Evolutionary conservation across 306 rosid species (phyloP).

Genomic region (Cicer cuneatum): DNA sequence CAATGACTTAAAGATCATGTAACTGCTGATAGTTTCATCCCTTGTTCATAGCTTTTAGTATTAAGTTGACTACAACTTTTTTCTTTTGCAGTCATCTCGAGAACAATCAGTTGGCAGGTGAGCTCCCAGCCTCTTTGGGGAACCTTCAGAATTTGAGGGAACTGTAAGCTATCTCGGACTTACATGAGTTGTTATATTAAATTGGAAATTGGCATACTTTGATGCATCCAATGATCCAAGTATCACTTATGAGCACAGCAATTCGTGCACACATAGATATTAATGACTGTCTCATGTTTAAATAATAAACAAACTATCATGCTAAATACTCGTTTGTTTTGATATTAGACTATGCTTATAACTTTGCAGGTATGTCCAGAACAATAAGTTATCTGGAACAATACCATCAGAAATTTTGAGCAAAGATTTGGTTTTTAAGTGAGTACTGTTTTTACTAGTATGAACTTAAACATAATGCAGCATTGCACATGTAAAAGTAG

Average conservation of each 20-base stretch:
- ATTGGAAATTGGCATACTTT: constrained; percentile 19
- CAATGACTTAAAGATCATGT: constrained; percentile 80
- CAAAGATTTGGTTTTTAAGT: constrained; percentile 57
- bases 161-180: constrained; percentile 72
- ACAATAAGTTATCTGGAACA: constrained; percentile 79
- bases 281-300: not conserved
- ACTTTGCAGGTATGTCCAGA: constrained; percentile 81
- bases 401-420: constrained; percentile 68
- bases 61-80: constrained; percentile 49
- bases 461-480: constrained; percentile 34
- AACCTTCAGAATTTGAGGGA: constrained; percentile 84
- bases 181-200: constrained; percentile 17
- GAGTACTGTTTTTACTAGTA: constrained; percentile 23
- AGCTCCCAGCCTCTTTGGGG: constrained; percentile 65
- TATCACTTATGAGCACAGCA: constrained; percentile 22
- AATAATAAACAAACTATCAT: constrained; percentile 27
- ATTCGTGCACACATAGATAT: not conserved
- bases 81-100: constrained; percentile 80
- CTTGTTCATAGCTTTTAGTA: constrained; percentile 9
- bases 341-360: constrained; percentile 38
- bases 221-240: constrained; percentile 7
- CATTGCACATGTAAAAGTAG: constrained; percentile 28
- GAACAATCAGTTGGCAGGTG: constrained; percentile 77
- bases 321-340: constrained; percentile 15
- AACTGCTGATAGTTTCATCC: constrained; percentile 48